Percentiles rank a stretch among this genome's conserved stretches.
Evolutionary conservation across 441 rosid genomes (phyloP).

Genomic region (Jatropha podagrica): DNA sequence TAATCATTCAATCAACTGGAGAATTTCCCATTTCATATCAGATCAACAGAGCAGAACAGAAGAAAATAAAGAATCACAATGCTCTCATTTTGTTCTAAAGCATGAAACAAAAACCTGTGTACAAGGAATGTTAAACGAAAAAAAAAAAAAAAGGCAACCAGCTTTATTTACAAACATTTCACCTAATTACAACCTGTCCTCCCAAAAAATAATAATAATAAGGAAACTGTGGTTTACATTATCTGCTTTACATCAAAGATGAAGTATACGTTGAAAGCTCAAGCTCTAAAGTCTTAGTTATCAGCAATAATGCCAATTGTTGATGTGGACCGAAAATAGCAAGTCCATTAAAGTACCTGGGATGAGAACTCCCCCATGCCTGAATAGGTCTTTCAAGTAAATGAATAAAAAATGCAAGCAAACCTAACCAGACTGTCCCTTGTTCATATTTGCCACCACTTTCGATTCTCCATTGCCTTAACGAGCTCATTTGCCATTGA

Average conservation of each 20-base stretch:
- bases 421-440: not conserved
- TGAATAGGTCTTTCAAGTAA: not conserved
- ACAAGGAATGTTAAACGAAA: not conserved
- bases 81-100: not conserved
- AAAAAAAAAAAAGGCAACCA: not conserved
- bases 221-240: not conserved
- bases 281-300: not conserved
- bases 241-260: not conserved
- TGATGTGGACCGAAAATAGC: not conserved
- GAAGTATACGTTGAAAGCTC: not conserved
- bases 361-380: not conserved
- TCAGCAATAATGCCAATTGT: not conserved
- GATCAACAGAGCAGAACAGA: not conserved
- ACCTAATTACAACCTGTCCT: not conserved
- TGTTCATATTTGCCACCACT: slow-evolving; percentile 51
- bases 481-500: slow-evolving; percentile 67
- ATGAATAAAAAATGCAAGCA: not conserved
- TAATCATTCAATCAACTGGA: not conserved
- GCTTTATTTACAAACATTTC: not conserved
- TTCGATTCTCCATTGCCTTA: slow-evolving; percentile 64
- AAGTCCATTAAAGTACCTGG: not conserved
- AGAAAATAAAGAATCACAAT: not conserved
- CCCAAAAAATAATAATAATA: not conserved
- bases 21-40: not conserved
- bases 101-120: not conserved